phyloP scores from a whole-genome alignment of 805 yeast genomes.

The Grigorovia humatica region DNA sequence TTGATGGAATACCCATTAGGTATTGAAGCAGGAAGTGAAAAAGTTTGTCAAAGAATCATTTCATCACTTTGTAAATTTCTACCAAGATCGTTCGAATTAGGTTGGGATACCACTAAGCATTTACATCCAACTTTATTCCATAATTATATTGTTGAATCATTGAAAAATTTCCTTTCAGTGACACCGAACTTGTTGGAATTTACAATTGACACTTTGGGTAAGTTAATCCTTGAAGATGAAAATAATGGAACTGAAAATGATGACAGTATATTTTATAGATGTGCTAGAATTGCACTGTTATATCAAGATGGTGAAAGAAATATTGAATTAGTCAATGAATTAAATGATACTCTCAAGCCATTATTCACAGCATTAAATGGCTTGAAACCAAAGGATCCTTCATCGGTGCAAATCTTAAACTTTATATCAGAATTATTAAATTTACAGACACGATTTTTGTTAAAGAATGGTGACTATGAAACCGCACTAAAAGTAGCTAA shows the following conservation, averaged over 20 bases:
- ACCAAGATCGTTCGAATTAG: conserved; percentile 39
- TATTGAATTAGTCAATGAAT: conserved; percentile 12
- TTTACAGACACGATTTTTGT: conserved; percentile 20
- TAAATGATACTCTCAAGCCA: conserved; percentile 14
- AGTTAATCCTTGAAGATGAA: conserved; percentile 3
- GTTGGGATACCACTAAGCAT: conserved; percentile 29
- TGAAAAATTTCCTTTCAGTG: conserved; percentile 23
- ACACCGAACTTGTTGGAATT: conserved; percentile 14
- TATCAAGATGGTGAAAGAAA: conserved; percentile 17
- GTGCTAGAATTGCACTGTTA: conserved; percentile 18
- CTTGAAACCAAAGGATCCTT: conserved; percentile 11
- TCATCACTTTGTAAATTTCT: conserved; percentile 34
- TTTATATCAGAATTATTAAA: conserved; percentile 21
- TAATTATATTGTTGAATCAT: conserved; percentile 45
- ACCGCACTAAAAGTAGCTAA: conserved; percentile 20
- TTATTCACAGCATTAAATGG: conserved; percentile 12
- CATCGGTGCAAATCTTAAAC: conserved; percentile 16
- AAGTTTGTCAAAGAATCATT: conserved; percentile 27
- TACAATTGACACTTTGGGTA: conserved; percentile 13
- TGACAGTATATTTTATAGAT: conserved; percentile 18
- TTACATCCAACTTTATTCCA: conserved; percentile 31
- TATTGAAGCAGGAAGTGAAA: conserved; percentile 21
- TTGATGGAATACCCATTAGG: conserved; percentile 40
- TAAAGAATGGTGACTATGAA: conserved; percentile 17
- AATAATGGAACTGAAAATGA: conserved; percentile 13